Base-by-base conservation (phyloP, 805 yeast species). In the Candida odintsovae region DNA sequence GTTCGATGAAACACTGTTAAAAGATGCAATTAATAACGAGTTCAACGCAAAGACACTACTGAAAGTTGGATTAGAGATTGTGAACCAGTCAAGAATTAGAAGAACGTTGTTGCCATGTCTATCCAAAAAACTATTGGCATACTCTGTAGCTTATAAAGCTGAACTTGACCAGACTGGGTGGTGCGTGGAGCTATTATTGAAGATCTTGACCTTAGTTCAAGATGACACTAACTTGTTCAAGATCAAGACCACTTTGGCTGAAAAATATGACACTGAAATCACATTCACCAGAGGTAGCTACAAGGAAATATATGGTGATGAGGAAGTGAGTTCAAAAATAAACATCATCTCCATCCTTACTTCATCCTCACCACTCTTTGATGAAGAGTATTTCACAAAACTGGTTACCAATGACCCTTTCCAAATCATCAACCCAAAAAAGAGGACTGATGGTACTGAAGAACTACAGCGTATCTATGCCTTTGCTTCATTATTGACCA, bases 71-170 rank as follows among this genome's bases (percentile, higher is more conserved):
- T 41, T 53, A 13, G 71, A 77, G 1, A 69, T 83, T 2, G 66
- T 82, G 25, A 53, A 57, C 1, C 72, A 75, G 40, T 66, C 87
- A 0, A 71, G 59, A 45, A 82, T 86, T 0, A 75, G 96, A 62
- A 77, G 95, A 53, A 73, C 85, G 3, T 65, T 90, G 8, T 63
- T 88, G 21, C 90, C 96, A 0, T 55, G 72, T 1, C 59, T 90
- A 11, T 70, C 85, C 10, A 62, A 61, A 23, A 58, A 68, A 6
- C 52, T 89, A 4, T 67, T 72, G 6, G 53, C 60, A 5, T 82
- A 70, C 52, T 80, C 80, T 54, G 40, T 62, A 1, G 47, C 51
- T 0, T 53, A 65, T 43, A 48, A 60, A 1, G 53, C 49, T 0
- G 50, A 50, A 2, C 76, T 80, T 50, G 75, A 74, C 28, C 54